Conservation (phyloP, 2,329 filamentous ascomycete genomes). For the Alternaria alternata region DNA sequence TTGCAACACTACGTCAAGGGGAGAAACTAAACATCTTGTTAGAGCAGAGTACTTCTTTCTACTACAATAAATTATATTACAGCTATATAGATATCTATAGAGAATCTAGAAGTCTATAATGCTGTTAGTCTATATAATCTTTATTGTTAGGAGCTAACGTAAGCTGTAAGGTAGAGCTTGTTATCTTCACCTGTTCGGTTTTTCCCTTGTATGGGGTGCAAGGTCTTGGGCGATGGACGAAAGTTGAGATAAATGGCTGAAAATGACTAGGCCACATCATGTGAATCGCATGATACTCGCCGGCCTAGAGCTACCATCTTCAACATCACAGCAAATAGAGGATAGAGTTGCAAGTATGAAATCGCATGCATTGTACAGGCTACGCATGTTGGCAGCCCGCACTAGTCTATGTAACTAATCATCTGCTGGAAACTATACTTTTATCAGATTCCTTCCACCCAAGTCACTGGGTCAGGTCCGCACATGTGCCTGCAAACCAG, state of each 20-base stretch:
- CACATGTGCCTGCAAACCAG: constrained; percentile 40
- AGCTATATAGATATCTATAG: no score
- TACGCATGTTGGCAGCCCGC: constrained; percentile 28
- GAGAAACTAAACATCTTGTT: no score
- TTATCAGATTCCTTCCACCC: constrained; percentile 49
- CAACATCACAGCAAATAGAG: background rate
- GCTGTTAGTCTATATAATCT: no score
- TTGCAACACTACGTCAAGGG: background rate
- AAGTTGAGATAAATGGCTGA: background rate
- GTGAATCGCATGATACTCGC: background rate
- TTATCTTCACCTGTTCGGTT: no score
- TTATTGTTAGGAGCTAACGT: no score
- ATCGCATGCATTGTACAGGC: constrained; percentile 40
- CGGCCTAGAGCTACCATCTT: background rate
- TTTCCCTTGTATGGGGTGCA: no score
- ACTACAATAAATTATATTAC: no score
- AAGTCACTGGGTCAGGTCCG: constrained; percentile 35
- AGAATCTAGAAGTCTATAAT: no score
- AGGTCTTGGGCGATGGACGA: no score
- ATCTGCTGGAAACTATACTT: constrained; percentile 47
- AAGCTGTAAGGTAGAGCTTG: no score
- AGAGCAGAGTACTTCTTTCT: no score
- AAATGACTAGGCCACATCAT: background rate
- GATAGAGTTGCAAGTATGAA: constrained; percentile 21
- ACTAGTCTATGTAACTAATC: constrained; percentile 46